A percentile compares a stretch with the other conserved stretches of the same genome.
These are phyloP conservation scores for Firmiana major DNA, from an alignment of 345 rosid genomes.

Conservation along the genomic window DNA sequence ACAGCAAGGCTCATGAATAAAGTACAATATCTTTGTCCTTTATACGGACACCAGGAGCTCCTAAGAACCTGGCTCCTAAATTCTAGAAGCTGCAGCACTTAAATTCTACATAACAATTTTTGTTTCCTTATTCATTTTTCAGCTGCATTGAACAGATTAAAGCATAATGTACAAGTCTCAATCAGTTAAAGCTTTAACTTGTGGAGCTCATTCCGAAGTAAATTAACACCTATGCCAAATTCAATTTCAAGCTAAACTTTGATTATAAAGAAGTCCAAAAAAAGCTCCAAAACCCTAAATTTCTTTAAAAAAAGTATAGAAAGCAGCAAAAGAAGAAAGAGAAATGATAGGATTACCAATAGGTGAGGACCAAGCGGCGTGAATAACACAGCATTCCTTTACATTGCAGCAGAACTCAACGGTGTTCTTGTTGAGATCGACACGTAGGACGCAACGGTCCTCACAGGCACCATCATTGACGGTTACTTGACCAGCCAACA, in stretches of 20 bases:
- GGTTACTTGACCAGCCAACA: constrained; percentile 80
- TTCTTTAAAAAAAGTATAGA: too few relatives aligned
- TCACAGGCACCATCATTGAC: constrained; percentile 86
- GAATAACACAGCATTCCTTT: constrained; percentile 88
- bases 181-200: not conserved
- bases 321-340: not conserved
- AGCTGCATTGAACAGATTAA: constrained; percentile 1
- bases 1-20: not conserved
- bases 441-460: constrained; percentile 91
- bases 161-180: not conserved
- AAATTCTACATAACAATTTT: not conserved
- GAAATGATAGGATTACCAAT: constrained; percentile 48
- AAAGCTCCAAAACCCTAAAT: not conserved
- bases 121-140: not conserved
- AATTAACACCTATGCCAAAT: not conserved
- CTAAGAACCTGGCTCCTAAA: not conserved
- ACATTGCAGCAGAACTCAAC: constrained; percentile 89
- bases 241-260: not conserved
- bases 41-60: not conserved
- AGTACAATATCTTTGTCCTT: not conserved
- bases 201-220: not conserved
- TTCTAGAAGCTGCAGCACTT: not conserved
- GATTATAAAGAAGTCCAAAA: not conserved
- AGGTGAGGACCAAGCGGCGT: constrained; percentile 97
- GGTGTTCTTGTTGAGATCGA: constrained; percentile 94